Percentiles rank a stretch among this genome's conserved stretches.
Evolutionary conservation across 352 stramenopile genomes (phyloP).

Genomic region (Pythium periplocum): DNA sequence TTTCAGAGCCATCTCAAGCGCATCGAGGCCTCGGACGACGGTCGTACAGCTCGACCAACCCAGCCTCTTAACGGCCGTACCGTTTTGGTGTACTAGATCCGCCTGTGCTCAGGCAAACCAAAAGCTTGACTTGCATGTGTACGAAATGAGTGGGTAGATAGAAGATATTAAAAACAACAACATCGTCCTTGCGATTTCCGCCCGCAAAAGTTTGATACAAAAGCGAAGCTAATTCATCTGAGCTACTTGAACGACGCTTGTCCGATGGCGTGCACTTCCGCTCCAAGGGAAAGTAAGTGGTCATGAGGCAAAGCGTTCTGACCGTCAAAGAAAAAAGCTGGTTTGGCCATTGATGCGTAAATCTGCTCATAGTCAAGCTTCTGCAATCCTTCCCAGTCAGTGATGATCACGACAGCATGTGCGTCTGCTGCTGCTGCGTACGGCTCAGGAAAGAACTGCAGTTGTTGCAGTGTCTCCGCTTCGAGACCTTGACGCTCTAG

Average conservation of each 20-base stretch:
- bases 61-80: constrained; percentile 19
- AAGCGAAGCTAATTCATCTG: background rate
- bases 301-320: constrained; percentile 88
- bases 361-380: constrained; percentile 88
- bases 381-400: constrained; percentile 96
- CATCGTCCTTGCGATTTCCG: too few species aligned
- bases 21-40: constrained; percentile 14
- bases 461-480: constrained; percentile 37
- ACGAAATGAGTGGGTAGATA: too few species aligned
- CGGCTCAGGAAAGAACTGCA: constrained; percentile 25
- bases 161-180: too few species aligned
- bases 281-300: constrained; percentile 86
- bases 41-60: constrained; percentile 13
- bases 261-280: constrained; percentile 92
- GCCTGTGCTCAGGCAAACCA: too few species aligned
- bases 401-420: constrained; percentile 86
- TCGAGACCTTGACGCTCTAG: constrained; percentile 47
- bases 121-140: too few species aligned
- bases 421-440: constrained; percentile 77
- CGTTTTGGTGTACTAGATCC: constrained; percentile 7
- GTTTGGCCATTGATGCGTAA: constrained; percentile 91
- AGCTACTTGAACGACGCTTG: constrained; percentile 3
- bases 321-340: constrained; percentile 95
- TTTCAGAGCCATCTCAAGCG: constrained; percentile 12
- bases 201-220: background rate